phyloP scores from a whole-genome alignment of 352 stramenopile genomes.

The Phytopythium helicoides region DNA sequence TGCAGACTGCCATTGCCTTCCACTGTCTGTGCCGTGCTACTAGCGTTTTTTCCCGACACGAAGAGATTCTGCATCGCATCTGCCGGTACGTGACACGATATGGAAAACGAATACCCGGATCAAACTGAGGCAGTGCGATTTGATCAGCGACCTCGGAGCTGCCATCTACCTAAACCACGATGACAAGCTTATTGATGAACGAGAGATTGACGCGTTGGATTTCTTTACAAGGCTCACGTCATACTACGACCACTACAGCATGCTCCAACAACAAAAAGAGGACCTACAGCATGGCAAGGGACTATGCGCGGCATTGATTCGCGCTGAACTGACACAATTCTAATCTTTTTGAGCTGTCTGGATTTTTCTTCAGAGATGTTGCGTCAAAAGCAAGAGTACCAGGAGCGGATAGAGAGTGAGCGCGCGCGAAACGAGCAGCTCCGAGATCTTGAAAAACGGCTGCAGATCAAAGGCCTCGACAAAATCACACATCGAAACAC shows the following conservation, averaged over 20 bases:
- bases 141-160: conserved; percentile 37
- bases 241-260: conserved; percentile 55
- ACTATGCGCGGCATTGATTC: no score
- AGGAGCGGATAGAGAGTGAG: conserved; percentile 33
- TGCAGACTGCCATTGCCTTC: conserved; percentile 73
- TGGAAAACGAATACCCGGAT: background rate
- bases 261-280: conserved; percentile 45
- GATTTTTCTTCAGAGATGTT: conserved; percentile 28
- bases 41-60: conserved; percentile 56
- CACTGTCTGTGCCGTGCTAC: conserved; percentile 69
- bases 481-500: conserved; percentile 49
- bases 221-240: conserved; percentile 55
- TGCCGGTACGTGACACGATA: conserved; percentile 28
- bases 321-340: no score
- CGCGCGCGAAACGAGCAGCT: conserved; percentile 30
- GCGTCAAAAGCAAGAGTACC: conserved; percentile 24
- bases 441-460: conserved; percentile 45
- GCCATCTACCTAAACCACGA: conserved; percentile 60
- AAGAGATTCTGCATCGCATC: conserved; percentile 53
- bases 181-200: conserved; percentile 15
- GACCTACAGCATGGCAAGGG: conserved; percentile 41
- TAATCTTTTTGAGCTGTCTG: background rate
- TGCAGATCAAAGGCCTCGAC: conserved; percentile 50
- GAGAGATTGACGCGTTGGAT: conserved; percentile 57
- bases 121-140: background rate